Conservation (phyloP, 2,329 filamentous ascomycete genomes). For the Venturia oleaginea region DNA sequence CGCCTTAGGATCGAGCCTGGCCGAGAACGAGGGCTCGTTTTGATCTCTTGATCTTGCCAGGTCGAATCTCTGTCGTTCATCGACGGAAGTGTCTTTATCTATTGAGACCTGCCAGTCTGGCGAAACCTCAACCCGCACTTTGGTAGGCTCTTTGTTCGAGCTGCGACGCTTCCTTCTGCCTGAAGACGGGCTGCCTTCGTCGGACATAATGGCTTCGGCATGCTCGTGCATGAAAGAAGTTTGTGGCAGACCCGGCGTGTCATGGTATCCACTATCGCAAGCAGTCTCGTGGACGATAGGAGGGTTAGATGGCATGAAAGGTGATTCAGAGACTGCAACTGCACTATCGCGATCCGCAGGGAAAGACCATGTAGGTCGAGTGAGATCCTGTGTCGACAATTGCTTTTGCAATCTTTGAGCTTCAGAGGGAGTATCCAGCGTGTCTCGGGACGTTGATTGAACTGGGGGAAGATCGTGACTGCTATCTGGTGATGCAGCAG, state of each 20-base stretch:
- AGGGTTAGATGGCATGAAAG: constrained; percentile 20
- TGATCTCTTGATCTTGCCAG: background rate
- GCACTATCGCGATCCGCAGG: constrained; percentile 35
- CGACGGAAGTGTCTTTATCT: background rate
- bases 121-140: constrained; percentile 17
- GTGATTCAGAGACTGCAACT: constrained; percentile 37
- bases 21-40: constrained; percentile 5
- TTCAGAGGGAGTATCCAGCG: constrained; percentile 3
- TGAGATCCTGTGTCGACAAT: constrained; percentile 9
- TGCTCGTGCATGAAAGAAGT: background rate
- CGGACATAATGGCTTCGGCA: background rate
- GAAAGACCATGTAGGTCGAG: constrained; percentile 29
- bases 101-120: constrained; percentile 17
- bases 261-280: constrained; percentile 37
- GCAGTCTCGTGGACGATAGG: constrained; percentile 20
- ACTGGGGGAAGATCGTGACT: background rate
- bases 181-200: constrained; percentile 3
- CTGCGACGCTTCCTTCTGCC: background rate
- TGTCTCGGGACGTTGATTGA: background rate
- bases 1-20: background rate
- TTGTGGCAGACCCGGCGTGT: constrained; percentile 18
- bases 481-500: background rate
- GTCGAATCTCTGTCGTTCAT: background rate
- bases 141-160: constrained; percentile 11
- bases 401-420: constrained; percentile 2